Evolutionary conservation across 2,329 filamentous ascomycete genomes (phyloP), one percentile per base, ranked within the genome.

Genomic region (Fusarium brachygibbosum): DNA sequence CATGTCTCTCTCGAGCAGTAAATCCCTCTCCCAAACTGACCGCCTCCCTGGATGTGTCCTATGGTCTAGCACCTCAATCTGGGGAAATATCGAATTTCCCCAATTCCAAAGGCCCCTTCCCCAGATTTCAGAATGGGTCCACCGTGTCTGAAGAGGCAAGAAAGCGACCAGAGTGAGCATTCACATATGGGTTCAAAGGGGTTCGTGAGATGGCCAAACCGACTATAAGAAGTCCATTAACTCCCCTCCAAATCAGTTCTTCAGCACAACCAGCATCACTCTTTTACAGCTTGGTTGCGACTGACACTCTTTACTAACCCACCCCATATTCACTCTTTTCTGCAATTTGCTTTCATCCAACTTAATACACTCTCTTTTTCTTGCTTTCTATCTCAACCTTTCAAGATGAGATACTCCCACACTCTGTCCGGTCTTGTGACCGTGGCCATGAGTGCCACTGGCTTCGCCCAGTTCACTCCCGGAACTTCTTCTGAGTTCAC

Each of bases 191-290:
- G 10, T 1, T 13, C 8, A 12, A 37, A n/a, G 16, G 19, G 16
- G 6, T 10, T 25, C 9, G 13, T 14, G n/a, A 25, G 21, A 6
- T 34, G 21, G 17, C 9, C 12, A 28, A 25, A 21, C 21, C 6
- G 17, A 42, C 56, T 69, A 69, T 69, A 69, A 70, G 62, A 70
- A 70, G 66, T 32, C 34, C 14, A 5, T 38, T 11, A 31, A 57
- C 17, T 31, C 50, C 62, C 19, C 37, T 10, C 40, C 51, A 67
- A 51, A n/a, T 63, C 29, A 31, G 29, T 58, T 67, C 62, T 37
- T 63, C 66, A 63, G 66, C 66, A 45, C 66, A 69, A 58, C 49
- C 66, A 70, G 62, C 66, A 67, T 63, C 62, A 45, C 57, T 63
- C 57, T 4, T 67, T 69, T 51, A 66, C 21, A 66, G 66, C 66